Evolutionary conservation across 768 basidiomycete genomes (phyloP).

Genomic region (Macrocybe gigantea): DNA sequence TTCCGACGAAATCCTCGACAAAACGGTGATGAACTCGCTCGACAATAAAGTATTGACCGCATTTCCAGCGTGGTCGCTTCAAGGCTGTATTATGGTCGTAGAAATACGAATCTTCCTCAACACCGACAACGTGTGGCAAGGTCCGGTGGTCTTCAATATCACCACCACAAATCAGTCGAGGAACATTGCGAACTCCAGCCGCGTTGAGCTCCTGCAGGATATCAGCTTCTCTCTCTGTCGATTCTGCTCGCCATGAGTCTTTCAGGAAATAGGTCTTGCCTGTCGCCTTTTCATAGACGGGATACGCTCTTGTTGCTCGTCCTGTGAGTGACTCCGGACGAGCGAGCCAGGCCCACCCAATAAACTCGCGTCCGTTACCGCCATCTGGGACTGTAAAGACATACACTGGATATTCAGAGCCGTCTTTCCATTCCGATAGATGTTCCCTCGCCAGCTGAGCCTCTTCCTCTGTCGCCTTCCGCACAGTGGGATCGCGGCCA

Average conservation of each 20-base stretch:
- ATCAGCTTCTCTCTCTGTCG: slow-evolving; percentile 10
- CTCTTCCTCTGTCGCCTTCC: slow-evolving; percentile 6
- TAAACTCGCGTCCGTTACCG: neutral
- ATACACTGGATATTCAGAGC: slow-evolving; percentile 5
- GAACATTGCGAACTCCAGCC: slow-evolving; percentile 15
- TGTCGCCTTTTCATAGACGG: slow-evolving; percentile 5
- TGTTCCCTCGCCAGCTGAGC: slow-evolving; percentile 1
- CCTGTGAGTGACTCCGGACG: slow-evolving; percentile 8
- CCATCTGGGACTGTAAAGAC: slow-evolving; percentile 7
- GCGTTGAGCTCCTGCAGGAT: slow-evolving; percentile 9
- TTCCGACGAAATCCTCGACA: slow-evolving; percentile 12
- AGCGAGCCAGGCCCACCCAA: slow-evolving; percentile 10
- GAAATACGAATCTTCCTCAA: neutral
- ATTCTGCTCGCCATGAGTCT: slow-evolving; percentile 16
- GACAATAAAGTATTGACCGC: slow-evolving; percentile 2
- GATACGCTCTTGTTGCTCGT: slow-evolving; percentile 9
- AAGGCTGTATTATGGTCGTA: neutral
- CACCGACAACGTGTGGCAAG: neutral
- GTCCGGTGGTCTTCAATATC: neutral
- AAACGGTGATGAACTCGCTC: slow-evolving; percentile 14
- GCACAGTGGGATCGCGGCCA: slow-evolving; percentile 22
- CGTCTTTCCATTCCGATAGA: slow-evolving; percentile 5
- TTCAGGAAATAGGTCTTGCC: slow-evolving; percentile 15
- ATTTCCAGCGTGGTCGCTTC: slow-evolving; percentile 6
- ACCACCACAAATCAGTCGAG: slow-evolving; percentile 19